Base-by-base conservation (phyloP, 805 yeast species). In the Candida namnaoensis region DNA sequence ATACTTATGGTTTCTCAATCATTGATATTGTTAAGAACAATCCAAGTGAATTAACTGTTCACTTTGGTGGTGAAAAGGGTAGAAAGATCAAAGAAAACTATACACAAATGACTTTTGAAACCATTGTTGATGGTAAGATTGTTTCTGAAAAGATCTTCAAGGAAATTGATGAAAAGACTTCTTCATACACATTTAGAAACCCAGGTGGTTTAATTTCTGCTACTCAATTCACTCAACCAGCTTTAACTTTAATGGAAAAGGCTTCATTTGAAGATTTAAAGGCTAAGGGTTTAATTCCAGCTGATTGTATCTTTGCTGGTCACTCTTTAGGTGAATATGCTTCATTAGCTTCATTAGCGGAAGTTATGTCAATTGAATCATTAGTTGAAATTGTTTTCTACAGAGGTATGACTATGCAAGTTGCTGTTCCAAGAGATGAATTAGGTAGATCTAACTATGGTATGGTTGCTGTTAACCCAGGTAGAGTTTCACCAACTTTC, bases 341-440 rank as follows among this genome's bases (percentile, higher is more conserved):
- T 52, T 98, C 99, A 13, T 76, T 93, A 59, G 88, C 98, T 14
- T 88, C 99, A 26, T 74, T 93, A 57, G 99, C 96, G 41, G 96
- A 93, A 62, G 97, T 95, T 45, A 91, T 93, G 98, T 96, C 98
- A 38, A 88, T 93, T 55, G 99, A 93, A 71, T 84, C 95, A 6
- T 74, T 91, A 53, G 97, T 91, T 48, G 98, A 91, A 65, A 95
- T 91, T 64, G 98, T 91, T 41, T 93, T 93, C 77, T 95, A 93
- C 78, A 83, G 99, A 74, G 99, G 99, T 77, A 93, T 93, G 98
- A 95, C 99, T 39, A 93, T 93, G 99, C 99, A 93, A 73, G 99
- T 93, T 51, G 99, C 99, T 38, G 99, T 93, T 51, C 98, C 98
- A 62, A 84, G 99, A 72, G 99, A 93, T 67, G 77, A 80, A 42